Evolutionary conservation across 805 yeast genomes (phyloP).

Genomic region (Candida ovalis): DNA sequence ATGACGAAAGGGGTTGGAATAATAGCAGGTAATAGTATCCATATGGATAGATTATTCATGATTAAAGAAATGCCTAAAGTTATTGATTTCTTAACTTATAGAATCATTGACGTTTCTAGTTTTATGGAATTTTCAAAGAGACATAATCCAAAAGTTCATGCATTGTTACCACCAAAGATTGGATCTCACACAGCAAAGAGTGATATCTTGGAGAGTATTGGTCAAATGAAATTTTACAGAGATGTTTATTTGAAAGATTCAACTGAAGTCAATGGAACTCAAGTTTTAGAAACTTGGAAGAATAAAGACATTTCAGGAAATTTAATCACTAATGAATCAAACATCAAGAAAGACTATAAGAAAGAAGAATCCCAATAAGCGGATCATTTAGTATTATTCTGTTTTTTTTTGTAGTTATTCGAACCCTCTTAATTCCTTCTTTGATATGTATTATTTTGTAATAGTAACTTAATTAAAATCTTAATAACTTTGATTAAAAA

Average conservation of each 20-base stretch:
- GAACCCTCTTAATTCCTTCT: too few relatives aligned
- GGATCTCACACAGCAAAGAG: conserved; percentile 80
- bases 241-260: conserved; percentile 52
- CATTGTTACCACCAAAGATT: conserved; percentile 56
- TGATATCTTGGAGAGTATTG: conserved; percentile 87
- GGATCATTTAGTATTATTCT: too few relatives aligned
- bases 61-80: conserved; percentile 77
- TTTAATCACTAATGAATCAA: not conserved
- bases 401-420: too few relatives aligned
- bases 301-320: conserved; percentile 1
- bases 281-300: not conserved
- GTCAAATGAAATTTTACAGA: conserved; percentile 73
- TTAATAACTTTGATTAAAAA: too few relatives aligned
- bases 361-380: not conserved
- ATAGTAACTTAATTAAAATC: too few relatives aligned
- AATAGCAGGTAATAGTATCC: conserved; percentile 88
- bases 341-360: not conserved
- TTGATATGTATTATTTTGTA: too few relatives aligned
- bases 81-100: conserved; percentile 56
- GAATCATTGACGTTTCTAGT: conserved; percentile 88
- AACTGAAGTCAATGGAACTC: conserved; percentile 12
- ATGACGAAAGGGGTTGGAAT: conserved; percentile 59
- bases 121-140: conserved; percentile 77
- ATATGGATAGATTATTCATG: conserved; percentile 87
- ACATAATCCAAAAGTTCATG: conserved; percentile 64